Evolutionary conservation across 2,329 filamentous ascomycete species (phyloP).

Genomic region (Sporothrix phasma): DNA sequence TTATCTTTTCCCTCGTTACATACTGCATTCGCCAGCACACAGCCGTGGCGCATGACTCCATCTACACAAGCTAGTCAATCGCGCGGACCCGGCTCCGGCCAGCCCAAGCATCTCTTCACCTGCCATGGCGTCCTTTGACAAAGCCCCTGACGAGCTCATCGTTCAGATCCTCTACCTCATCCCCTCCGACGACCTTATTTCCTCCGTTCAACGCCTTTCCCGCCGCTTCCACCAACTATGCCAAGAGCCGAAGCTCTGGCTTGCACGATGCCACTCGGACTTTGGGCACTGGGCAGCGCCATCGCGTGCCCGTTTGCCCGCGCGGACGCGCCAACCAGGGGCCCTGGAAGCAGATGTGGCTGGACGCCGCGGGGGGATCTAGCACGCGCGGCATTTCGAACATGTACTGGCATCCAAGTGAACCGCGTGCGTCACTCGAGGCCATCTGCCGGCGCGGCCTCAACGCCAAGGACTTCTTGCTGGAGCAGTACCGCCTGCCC

Average conservation of each 20-base stretch:
- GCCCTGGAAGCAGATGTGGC: constrained; percentile 66
- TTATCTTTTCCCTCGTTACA: not conserved
- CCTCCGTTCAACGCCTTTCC: constrained; percentile 43
- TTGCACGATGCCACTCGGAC: constrained; percentile 54
- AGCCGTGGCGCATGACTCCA: not conserved
- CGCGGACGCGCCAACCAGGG: constrained; percentile 45
- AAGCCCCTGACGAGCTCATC: constrained; percentile 75
- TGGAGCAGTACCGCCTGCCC: constrained; percentile 53
- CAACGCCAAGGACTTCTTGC: constrained; percentile 77
- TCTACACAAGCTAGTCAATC: not conserved
- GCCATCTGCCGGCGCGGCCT: constrained; percentile 65
- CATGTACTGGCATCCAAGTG: constrained; percentile 61
- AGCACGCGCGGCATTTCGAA: constrained; percentile 49
- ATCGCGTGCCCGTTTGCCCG: constrained; percentile 49
- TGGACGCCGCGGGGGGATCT: constrained; percentile 42
- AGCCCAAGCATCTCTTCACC: not conserved
- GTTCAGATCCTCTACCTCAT: constrained; percentile 61
- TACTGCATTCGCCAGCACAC: not conserved
- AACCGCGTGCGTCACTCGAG: constrained; percentile 58
- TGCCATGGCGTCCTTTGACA: constrained; percentile 30
- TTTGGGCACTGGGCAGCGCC: constrained; percentile 68
- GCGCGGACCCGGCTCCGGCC: not conserved
- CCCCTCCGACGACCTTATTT: constrained; percentile 45
- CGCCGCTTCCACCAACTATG: constrained; percentile 55
- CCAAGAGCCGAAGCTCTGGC: constrained; percentile 71